Evolutionary conservation across 1,284 basidiomycete genomes (phyloP).

Genomic region (Boletus semigastroideus): DNA sequence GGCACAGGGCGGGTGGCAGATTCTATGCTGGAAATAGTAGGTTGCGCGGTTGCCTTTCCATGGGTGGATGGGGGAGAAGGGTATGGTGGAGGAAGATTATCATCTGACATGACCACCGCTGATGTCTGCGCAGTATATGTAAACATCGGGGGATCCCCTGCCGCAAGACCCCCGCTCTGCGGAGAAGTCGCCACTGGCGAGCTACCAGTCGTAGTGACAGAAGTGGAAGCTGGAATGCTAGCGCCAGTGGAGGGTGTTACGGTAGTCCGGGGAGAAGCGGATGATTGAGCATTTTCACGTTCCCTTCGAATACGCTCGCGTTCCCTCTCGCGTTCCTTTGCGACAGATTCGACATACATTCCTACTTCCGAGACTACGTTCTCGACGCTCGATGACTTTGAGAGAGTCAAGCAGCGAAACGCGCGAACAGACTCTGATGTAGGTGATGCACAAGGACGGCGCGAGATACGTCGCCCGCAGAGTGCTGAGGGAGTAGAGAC

Average conservation of each 20-base stretch:
- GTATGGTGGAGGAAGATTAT: constrained; percentile 38
- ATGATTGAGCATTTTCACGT: constrained; percentile 49
- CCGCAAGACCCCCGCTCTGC: constrained; percentile 21
- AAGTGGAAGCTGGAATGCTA: constrained; percentile 14
- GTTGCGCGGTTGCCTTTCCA: constrained; percentile 26
- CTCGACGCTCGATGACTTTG: constrained; percentile 28
- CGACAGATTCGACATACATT: constrained; percentile 67
- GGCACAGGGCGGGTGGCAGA: constrained; percentile 4
- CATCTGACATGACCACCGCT: constrained; percentile 14
- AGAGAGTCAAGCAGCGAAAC: constrained; percentile 25
- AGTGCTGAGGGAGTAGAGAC: constrained; percentile 15
- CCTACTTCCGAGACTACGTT: constrained; percentile 57
- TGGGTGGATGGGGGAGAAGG: constrained; percentile 56
- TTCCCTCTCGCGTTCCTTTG: constrained; percentile 68
- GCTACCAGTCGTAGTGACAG: constrained; percentile 5
- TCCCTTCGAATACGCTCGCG: constrained; percentile 67
- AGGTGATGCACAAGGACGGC: constrained; percentile 21
- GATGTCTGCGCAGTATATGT: constrained; percentile 12
- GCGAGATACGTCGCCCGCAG: constrained; percentile 18
- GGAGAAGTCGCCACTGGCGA: constrained; percentile 20
- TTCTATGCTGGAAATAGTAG: constrained; percentile 28
- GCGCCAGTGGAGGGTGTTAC: constrained; percentile 27
- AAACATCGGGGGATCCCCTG: constrained; percentile 18
- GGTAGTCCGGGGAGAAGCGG: constrained; percentile 36
- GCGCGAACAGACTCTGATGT: constrained; percentile 27